Conservation (phyloP, 148 eudicot species). For the Agrostemma githago region DNA sequence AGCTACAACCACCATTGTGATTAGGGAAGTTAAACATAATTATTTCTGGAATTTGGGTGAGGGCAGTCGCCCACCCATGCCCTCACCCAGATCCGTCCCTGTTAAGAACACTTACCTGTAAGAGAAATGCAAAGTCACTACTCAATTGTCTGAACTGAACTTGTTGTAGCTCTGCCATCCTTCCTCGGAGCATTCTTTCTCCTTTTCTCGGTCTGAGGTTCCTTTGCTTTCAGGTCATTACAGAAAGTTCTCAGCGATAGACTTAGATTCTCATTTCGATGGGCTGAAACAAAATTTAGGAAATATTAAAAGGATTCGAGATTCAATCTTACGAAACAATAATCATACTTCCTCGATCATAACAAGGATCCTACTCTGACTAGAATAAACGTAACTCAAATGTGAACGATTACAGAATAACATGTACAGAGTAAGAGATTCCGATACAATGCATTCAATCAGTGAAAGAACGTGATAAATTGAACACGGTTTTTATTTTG, state of each 20-base stretch:
- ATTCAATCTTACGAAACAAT: not conserved
- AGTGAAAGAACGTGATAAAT: not conserved
- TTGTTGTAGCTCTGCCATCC: slow-evolving; percentile 55
- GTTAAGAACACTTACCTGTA: slow-evolving; percentile 7
- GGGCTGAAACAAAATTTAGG: slow-evolving; percentile 39
- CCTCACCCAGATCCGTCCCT: too few relatives aligned
- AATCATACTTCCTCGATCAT: not conserved
- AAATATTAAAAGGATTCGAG: not conserved
- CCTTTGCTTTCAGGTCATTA: slow-evolving; percentile 80
- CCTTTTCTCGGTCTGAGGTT: slow-evolving; percentile 78
- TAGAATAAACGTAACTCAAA: not conserved
- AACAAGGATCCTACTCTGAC: not conserved
- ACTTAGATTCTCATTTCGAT: slow-evolving; percentile 72
- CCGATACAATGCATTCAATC: not conserved
- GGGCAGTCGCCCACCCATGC: too few relatives aligned
- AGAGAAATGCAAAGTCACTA: slow-evolving; percentile 27
- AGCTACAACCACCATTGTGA: too few relatives aligned
- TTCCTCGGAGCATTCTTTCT: slow-evolving; percentile 59
- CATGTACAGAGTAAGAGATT: not conserved
- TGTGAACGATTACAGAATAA: not conserved
- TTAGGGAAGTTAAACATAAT: too few relatives aligned
- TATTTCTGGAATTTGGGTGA: too few relatives aligned
- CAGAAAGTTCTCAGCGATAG: slow-evolving; percentile 53
- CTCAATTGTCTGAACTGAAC: slow-evolving; percentile 39
- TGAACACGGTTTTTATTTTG: not conserved